A percentile compares a stretch with the other conserved stretches of the same genome.
Conservation (phyloP, 163 green algal species). For the Coccomyxa subellipsoidea region DNA sequence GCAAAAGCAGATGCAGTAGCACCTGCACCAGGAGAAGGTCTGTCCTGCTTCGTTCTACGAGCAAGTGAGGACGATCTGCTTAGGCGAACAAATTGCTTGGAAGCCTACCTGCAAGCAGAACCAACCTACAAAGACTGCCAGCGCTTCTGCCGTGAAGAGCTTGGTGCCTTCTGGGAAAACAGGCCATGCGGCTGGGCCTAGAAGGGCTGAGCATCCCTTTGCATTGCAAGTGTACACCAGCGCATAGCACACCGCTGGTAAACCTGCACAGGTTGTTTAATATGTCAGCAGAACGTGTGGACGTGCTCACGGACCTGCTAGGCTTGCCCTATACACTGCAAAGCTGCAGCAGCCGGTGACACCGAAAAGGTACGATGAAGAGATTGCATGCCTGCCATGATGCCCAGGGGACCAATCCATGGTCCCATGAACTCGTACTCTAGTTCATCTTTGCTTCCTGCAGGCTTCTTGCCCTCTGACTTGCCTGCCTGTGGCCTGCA, state of each 20-base stretch:
- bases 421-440: constrained; percentile 87
- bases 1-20: constrained; percentile 77
- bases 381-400: constrained; percentile 48
- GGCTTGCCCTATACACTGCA: too few relatives aligned
- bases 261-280: constrained; percentile 4
- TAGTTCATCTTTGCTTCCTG: background rate
- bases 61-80: too few relatives aligned
- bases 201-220: constrained; percentile 48
- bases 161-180: constrained; percentile 27
- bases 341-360: too few relatives aligned
- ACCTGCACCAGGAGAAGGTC: constrained; percentile 28
- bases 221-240: constrained; percentile 72
- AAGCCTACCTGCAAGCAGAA: constrained; percentile 41
- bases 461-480: background rate
- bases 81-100: too few relatives aligned
- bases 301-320: too few relatives aligned
- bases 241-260: constrained; percentile 76
- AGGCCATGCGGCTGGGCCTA: constrained; percentile 9
- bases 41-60: background rate
- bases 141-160: constrained; percentile 56
- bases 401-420: constrained; percentile 62
- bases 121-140: constrained; percentile 65
- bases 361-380: background rate
- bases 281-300: background rate
- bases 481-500: background rate